phyloP scores from a whole-genome alignment of 23 red algal genomes.

The Gracilaria vermiculophylla region DNA sequence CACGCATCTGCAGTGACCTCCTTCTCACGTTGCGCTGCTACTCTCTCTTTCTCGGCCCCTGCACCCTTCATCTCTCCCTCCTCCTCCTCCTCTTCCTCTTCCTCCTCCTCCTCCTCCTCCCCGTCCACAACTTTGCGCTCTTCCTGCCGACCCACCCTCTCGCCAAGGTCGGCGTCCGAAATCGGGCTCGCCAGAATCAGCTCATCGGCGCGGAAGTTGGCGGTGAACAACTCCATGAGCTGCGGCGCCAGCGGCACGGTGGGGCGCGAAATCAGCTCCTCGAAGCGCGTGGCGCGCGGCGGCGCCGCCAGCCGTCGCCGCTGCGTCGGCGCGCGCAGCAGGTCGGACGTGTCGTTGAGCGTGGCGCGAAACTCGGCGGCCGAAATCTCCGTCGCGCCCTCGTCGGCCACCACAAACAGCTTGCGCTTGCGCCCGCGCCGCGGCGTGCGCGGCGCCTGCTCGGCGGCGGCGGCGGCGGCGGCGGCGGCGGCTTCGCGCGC shows the following conservation, averaged over 20 bases:
- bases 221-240: constrained; percentile 30
- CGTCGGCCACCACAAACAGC: constrained; percentile 9
- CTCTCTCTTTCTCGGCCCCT: not conserved
- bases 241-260: constrained; percentile 24
- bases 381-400: constrained; percentile 35
- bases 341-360: constrained; percentile 28
- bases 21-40: not conserved
- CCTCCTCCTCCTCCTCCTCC: not conserved
- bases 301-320: not conserved
- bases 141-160: not conserved
- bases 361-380: constrained; percentile 15
- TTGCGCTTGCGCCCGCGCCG: constrained; percentile 32
- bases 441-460: not conserved
- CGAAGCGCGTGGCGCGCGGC: not conserved
- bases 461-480: not conserved
- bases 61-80: not conserved
- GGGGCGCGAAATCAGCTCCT: constrained; percentile 23
- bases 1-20: not conserved
- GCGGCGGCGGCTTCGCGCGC: not conserved
- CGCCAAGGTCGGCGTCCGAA: constrained; percentile 29
- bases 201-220: constrained; percentile 20
- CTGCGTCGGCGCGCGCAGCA: constrained; percentile 6
- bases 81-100: not conserved
- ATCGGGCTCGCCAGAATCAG: constrained; percentile 24
- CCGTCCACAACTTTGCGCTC: too few relatives aligned